Base-by-base conservation (phyloP, 805 yeast species). In the Maudiozyma pseudohumilis region DNA sequence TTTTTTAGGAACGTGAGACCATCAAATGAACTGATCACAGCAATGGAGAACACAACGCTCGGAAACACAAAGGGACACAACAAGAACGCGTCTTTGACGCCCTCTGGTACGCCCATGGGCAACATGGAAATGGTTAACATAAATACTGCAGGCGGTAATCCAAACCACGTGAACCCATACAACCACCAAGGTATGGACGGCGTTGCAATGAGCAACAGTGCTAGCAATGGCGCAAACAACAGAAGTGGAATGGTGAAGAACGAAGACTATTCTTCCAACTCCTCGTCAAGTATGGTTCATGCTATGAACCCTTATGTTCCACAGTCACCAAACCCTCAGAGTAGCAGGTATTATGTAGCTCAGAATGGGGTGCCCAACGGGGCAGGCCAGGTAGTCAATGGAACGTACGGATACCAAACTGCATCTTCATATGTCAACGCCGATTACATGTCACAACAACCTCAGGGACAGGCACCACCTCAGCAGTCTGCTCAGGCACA, bases 41-140 rank as follows among this genome's bases (percentile, higher is more conserved):
- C 83, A 0, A 66, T 78, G 32, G 72, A 73, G 46, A 75, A 74
- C 38, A 65, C 74, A 11, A 66, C 77, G 1, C 59, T 78, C 16
- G 86, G 87, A 2, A 77, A 77, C 0, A 70, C 72, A 51, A 47
- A 45, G 24, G 36, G 40, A 20, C 39, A 38, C 29, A 7, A 36
- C 11, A 42, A 40, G 20, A 39, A 22, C 21, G 36, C 12, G 5
- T 30, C 44, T 6, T 18, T 34, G 5, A 29, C 44, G 22, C 28
- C 42, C 12, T 25, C 39, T 9, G 20, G 25, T 22, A 30, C 39
- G 5, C 30, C 36, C n/a, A 40, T 39, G 24, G 37, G 35, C 17
- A 43, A 27, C 19, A 39, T 29, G 18, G 36, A 34, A 25, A 35
- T 30, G 36, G 38, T 32, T 12, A 37, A 43, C 36, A 35, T 36